Evolutionary conservation across 176 grass and related monocot genomes (phyloP).

Genomic region (Luzula sylvatica): DNA sequence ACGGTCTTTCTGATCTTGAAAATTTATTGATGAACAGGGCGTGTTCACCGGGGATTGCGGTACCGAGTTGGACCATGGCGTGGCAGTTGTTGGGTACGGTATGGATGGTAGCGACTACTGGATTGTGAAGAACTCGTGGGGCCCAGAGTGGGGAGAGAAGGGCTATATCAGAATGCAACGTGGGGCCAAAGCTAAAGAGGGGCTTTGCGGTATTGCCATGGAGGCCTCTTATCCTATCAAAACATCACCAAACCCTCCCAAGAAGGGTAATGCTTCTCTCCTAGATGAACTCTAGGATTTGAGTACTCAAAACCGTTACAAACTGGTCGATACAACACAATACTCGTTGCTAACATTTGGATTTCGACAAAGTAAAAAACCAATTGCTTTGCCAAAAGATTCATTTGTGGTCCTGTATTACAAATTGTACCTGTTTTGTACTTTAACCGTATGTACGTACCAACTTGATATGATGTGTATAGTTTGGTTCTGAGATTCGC

Average conservation of each 20-base stretch:
- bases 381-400: too few species aligned
- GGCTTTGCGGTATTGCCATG: conserved; percentile 83
- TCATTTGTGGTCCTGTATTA: too few species aligned
- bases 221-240: conserved; percentile 68
- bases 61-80: conserved; percentile 65
- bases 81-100: conserved; percentile 69
- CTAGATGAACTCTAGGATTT: not conserved
- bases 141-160: conserved; percentile 38
- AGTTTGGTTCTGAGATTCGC: too few species aligned
- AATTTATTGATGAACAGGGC: conserved; percentile 6
- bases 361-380: too few species aligned
- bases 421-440: too few species aligned
- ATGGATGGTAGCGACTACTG: conserved; percentile 38
- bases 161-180: conserved; percentile 67
- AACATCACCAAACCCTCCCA: conserved; percentile 40
- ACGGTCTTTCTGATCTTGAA: not conserved
- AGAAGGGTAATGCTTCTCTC: conserved; percentile 1
- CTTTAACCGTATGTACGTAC: too few species aligned
- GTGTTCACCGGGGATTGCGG: conserved; percentile 64
- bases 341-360: too few species aligned
- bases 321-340: too few species aligned
- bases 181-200: conserved; percentile 24
- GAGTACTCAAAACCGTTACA: too few species aligned
- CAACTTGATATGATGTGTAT: too few species aligned
- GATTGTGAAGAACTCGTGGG: conserved; percentile 88